Base-by-base conservation (phyloP, 2,329 filamentous ascomycete species). In the Microsporum ferrugineum region DNA sequence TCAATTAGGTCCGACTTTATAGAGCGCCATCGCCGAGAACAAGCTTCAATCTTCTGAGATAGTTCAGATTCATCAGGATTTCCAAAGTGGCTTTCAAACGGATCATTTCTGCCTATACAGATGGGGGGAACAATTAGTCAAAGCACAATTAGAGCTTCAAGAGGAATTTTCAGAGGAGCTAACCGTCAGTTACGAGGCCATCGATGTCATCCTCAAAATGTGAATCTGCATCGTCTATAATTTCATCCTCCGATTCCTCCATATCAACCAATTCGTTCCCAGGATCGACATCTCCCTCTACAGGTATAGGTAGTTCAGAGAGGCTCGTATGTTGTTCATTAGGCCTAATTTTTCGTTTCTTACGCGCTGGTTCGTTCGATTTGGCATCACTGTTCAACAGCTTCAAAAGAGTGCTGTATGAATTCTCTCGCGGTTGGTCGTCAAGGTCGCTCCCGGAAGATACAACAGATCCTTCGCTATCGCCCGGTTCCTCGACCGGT, bases 1-100 rank as follows among this genome's bases (percentile, higher is more conserved):
- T 70, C 69, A n/a, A 65, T 36, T 5, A 73, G 62, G 29, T 73
- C 69, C 60, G 70, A 71, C 62, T 75, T 80, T 34, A 72, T 71
- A 8, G 70, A 72, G 5, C 70, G 70, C 82, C 81, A 84, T 63
- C 79, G 73, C 51, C 78, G 79, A 8, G 75, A 70, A 5, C 74
- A 69, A 34, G 76, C 72, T 62, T 79, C 74, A 39, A 83, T 68
- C 39, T 74, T 82, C 66, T 76, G 75, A 1, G 80, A 75, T 5
- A 90, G 75, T 47, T 81, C 73, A 4, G 80, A 78, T 57, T 88
- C 82, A 53, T 91, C 82, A 0, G 85, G 84, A 47, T 79, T 79
- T 38, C 84, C 83, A 71, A 95, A 95, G 73, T 96, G 92, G 5
- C 78, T 75, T 65, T 94, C 88, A 69, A 95, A 96, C 0, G 89